Evolutionary conservation across 257 asterid species (phyloP).

Genomic region (Haberlea rhodopensis): DNA sequence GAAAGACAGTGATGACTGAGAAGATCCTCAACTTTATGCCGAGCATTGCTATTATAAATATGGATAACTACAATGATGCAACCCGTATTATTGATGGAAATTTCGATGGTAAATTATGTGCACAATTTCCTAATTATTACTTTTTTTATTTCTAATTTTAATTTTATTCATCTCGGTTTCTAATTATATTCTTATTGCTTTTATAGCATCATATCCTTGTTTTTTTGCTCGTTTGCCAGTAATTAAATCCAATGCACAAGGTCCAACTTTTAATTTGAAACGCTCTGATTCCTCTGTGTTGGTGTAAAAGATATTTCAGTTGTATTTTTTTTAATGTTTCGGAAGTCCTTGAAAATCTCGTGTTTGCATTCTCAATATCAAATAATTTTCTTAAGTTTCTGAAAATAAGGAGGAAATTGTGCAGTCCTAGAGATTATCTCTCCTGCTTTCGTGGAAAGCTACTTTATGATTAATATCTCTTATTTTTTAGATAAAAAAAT

Average conservation of each 20-base stretch:
- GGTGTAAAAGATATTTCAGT: not conserved
- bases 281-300: slow-evolving; percentile 8
- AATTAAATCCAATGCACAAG: slow-evolving; percentile 18
- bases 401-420: not conserved
- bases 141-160: not conserved
- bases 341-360: not conserved
- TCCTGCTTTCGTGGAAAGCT: not conserved
- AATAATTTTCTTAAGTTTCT: too few relatives aligned
- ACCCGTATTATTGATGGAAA: slow-evolving; percentile 89
- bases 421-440: not conserved
- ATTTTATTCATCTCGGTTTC: not conserved
- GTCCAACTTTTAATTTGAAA: not conserved
- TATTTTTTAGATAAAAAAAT: not conserved
- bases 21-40: slow-evolving; percentile 86
- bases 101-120: slow-evolving; percentile 64
- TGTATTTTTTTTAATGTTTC: slow-evolving; percentile 1
- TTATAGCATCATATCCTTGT: not conserved
- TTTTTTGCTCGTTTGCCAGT: slow-evolving; percentile 16
- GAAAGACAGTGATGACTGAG: slow-evolving; percentile 87
- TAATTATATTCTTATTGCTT: not conserved
- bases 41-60: slow-evolving; percentile 74
- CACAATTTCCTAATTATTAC: not conserved
- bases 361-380: too few relatives aligned
- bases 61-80: slow-evolving; percentile 93
- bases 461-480: not conserved